Evolutionary conservation across 2,329 filamentous ascomycete species (phyloP).

Genomic region (Phyllosticta citribraziliensis): DNA sequence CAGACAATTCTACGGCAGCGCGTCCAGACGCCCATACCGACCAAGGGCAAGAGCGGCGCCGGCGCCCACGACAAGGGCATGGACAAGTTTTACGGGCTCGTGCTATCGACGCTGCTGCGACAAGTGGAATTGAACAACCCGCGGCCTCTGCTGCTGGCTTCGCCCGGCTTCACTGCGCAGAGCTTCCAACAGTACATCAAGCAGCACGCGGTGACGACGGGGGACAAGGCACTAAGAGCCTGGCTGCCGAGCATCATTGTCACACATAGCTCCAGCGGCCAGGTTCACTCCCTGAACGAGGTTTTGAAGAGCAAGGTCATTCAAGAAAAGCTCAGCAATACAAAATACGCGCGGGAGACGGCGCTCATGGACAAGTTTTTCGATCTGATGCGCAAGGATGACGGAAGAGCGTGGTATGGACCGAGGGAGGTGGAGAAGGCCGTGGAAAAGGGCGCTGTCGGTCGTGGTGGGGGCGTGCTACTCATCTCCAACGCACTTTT

Average conservation of each 20-base stretch:
- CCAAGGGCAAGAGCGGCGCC: constrained; percentile 53
- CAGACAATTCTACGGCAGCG: constrained; percentile 65
- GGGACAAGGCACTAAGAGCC: constrained; percentile 60
- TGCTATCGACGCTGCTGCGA: constrained; percentile 63
- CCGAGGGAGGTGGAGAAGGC: constrained; percentile 71
- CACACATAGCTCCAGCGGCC: constrained; percentile 75
- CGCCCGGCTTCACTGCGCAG: constrained; percentile 76
- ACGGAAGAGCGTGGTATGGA: constrained; percentile 86
- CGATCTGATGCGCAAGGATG: constrained; percentile 67
- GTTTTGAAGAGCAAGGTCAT: constrained; percentile 76
- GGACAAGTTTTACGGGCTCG: constrained; percentile 67
- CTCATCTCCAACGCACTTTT: constrained; percentile 85
- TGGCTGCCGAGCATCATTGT: constrained; percentile 57
- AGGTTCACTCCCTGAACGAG: constrained; percentile 80
- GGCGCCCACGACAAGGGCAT: constrained; percentile 61
- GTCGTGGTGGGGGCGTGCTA: constrained; percentile 72
- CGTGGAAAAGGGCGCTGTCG: constrained; percentile 79
- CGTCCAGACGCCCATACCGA: constrained; percentile 57
- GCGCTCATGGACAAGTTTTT: constrained; percentile 77
- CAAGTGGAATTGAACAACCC: constrained; percentile 64
- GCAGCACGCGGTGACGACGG: constrained; percentile 49
- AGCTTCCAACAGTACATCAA: constrained; percentile 71
- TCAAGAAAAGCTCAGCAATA: constrained; percentile 66
- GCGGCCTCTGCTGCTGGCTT: constrained; percentile 70
- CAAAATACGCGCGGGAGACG: constrained; percentile 79